Evolutionary conservation across 495 filamentous ascomycete genomes (phyloP).

Genomic region (Stereocaulon alpinum): DNA sequence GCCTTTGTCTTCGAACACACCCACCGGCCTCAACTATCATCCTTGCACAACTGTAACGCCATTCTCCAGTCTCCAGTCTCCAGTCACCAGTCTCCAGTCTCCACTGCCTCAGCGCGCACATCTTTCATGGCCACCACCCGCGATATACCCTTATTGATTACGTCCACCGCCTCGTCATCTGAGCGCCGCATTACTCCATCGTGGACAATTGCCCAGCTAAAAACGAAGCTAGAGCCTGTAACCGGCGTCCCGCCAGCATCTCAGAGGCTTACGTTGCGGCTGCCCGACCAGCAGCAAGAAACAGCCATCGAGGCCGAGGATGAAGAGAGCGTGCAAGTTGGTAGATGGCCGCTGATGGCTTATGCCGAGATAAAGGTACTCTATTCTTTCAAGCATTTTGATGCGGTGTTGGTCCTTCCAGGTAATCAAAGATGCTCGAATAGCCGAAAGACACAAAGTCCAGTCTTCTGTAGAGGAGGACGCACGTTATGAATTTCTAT

Average conservation of each 20-base stretch:
- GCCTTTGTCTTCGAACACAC: too few relatives aligned
- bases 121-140: constrained; percentile 41
- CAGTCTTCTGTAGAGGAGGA: too few relatives aligned
- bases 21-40: not conserved
- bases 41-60: not conserved
- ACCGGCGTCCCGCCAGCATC: constrained; percentile 78
- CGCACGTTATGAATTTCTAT: too few relatives aligned
- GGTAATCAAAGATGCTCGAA: not conserved
- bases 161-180: constrained; percentile 59
- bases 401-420: not conserved
- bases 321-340: constrained; percentile 54
- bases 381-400: not conserved
- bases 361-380: constrained; percentile 69
- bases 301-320: constrained; percentile 51
- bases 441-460: too few relatives aligned
- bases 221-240: constrained; percentile 82
- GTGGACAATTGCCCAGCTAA: constrained; percentile 82
- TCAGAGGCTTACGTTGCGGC: constrained; percentile 61
- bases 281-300: constrained; percentile 41
- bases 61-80: too few relatives aligned
- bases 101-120: not conserved
- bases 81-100: too few relatives aligned
- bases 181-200: constrained; percentile 87
- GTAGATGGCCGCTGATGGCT: constrained; percentile 51
- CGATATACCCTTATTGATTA: constrained; percentile 78